These are phyloP conservation scores for Dactylonectria macrodidyma DNA, from an alignment of 2,329 filamentous ascomycete genomes.

Conservation along the genomic window DNA sequence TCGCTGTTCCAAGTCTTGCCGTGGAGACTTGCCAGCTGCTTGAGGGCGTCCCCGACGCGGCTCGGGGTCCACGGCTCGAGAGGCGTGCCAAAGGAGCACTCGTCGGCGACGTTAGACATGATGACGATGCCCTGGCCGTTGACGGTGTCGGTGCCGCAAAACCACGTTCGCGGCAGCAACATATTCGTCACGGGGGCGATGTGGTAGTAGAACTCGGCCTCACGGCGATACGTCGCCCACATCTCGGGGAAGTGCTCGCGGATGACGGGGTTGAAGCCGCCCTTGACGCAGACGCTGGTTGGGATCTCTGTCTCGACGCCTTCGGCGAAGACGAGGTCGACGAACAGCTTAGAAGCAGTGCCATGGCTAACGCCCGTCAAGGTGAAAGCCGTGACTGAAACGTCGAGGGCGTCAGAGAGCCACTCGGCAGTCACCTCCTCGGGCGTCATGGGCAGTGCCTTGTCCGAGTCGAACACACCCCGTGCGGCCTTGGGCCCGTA, in stretches of 20 bases:
- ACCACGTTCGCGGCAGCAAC: conserved; percentile 26
- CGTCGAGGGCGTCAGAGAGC: conserved; percentile 23
- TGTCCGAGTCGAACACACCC: conserved; percentile 23
- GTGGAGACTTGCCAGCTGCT: conserved; percentile 22
- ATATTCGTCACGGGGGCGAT: conserved; percentile 21
- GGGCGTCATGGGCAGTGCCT: conserved; percentile 17
- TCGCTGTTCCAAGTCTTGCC: conserved; percentile 27
- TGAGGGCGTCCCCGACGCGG: conserved; percentile 16
- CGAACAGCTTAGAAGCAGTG: conserved; percentile 28
- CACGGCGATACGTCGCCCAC: conserved; percentile 25
- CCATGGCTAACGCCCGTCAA: conserved; percentile 13
- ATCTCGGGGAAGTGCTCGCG: conserved; percentile 15
- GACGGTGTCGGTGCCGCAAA: conserved; percentile 26
- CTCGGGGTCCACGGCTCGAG: conserved; percentile 20
- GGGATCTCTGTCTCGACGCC: conserved; percentile 27
- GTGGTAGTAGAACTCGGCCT: conserved; percentile 29
- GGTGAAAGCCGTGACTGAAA: conserved; percentile 11
- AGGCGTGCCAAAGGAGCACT: conserved; percentile 27
- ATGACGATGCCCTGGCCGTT: conserved; percentile 30
- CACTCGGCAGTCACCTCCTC: conserved; percentile 24
- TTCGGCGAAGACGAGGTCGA: conserved; percentile 14
- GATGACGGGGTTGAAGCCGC: conserved; percentile 25
- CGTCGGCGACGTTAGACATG: conserved; percentile 21
- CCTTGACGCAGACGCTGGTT: conserved; percentile 23
- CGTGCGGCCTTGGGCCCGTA: conserved; percentile 10